These are phyloP conservation scores for Russula ochroleuca DNA, from an alignment of 768 basidiomycete species.

Conservation along the genomic window DNA sequence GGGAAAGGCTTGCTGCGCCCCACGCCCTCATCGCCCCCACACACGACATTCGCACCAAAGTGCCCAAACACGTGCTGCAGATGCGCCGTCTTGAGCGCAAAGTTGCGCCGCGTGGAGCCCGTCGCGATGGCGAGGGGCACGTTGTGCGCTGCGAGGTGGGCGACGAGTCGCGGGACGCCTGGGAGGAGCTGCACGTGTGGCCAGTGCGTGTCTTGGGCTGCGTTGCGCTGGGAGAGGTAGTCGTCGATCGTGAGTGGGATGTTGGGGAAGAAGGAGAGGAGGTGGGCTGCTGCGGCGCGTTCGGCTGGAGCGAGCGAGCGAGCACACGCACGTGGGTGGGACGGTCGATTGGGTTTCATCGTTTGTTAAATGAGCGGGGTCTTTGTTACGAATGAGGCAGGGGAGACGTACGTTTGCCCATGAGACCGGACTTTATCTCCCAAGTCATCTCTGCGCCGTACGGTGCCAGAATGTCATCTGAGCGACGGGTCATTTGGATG, in stretches of 20 bases:
- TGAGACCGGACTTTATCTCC: slow-evolving; percentile 84
- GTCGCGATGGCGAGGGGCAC: slow-evolving; percentile 83
- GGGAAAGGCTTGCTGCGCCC: slow-evolving; percentile 71
- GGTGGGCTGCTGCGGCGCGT: slow-evolving; percentile 55
- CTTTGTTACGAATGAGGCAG: too few relatives aligned
- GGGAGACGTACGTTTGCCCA: slow-evolving; percentile 78
- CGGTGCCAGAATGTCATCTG: slow-evolving; percentile 66
- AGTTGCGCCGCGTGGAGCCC: slow-evolving; percentile 62
- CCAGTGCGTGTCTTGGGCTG: slow-evolving; percentile 61
- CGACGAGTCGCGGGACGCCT: slow-evolving; percentile 63
- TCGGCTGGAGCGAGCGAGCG: slow-evolving; percentile 47
- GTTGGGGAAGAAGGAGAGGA: slow-evolving; percentile 73
- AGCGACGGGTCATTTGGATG: slow-evolving; percentile 15
- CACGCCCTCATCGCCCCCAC: slow-evolving; percentile 62
- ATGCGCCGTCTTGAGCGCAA: slow-evolving; percentile 61
- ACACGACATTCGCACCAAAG: slow-evolving; percentile 64
- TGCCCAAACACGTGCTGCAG: slow-evolving; percentile 52
- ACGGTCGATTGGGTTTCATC: too few relatives aligned
- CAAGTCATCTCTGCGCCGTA: slow-evolving; percentile 80
- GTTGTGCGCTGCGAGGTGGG: slow-evolving; percentile 59
- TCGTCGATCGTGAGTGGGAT: slow-evolving; percentile 59
- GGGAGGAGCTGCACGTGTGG: slow-evolving; percentile 68
- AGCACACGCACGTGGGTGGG: too few relatives aligned
- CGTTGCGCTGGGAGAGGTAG: slow-evolving; percentile 54
- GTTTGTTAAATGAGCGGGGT: not conserved